A percentile compares a stretch with the other conserved stretches of the same genome.
Evolutionary conservation across 2,329 filamentous ascomycete species (phyloP).

Genomic region (Talaromyces islandicus): DNA sequence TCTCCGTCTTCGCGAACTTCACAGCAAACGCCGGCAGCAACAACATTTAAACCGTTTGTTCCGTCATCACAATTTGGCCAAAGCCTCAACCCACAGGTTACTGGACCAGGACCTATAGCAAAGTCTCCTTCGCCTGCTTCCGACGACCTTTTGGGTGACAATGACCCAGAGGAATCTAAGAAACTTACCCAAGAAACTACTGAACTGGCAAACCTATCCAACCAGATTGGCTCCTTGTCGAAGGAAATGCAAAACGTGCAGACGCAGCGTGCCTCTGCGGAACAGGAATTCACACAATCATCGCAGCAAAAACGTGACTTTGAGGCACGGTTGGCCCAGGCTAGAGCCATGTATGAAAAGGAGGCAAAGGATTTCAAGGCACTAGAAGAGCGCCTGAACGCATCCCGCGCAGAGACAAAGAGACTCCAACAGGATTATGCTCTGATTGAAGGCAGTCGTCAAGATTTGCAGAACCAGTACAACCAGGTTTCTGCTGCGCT

Average conservation of each 20-base stretch:
- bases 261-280: conserved; percentile 68
- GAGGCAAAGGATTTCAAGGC: conserved; percentile 81
- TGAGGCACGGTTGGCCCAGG: conserved; percentile 78
- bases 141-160: conserved; percentile 87
- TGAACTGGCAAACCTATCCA: conserved; percentile 91
- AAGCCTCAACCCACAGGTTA: conserved; percentile 68
- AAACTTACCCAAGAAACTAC: conserved; percentile 83
- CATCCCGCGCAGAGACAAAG: conserved; percentile 71
- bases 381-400: conserved; percentile 74
- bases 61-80: conserved; percentile 91
- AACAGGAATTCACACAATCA: conserved; percentile 75
- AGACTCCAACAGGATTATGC: conserved; percentile 81
- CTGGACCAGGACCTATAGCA: conserved; percentile 52
- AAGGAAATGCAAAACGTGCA: conserved; percentile 94
- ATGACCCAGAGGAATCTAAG: conserved; percentile 80
- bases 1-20: conserved; percentile 36
- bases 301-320: conserved; percentile 88
- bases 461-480: conserved; percentile 78
- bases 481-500: conserved; percentile 67
- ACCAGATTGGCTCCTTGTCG: conserved; percentile 83
- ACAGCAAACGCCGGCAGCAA: conserved; percentile 26
- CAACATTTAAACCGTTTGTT: conserved; percentile 79
- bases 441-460: conserved; percentile 71
- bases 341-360: conserved; percentile 84
- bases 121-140: conserved; percentile 48